Base-by-base conservation (phyloP, 768 basidiomycete genomes). In the Rhizopogon rudus region DNA sequence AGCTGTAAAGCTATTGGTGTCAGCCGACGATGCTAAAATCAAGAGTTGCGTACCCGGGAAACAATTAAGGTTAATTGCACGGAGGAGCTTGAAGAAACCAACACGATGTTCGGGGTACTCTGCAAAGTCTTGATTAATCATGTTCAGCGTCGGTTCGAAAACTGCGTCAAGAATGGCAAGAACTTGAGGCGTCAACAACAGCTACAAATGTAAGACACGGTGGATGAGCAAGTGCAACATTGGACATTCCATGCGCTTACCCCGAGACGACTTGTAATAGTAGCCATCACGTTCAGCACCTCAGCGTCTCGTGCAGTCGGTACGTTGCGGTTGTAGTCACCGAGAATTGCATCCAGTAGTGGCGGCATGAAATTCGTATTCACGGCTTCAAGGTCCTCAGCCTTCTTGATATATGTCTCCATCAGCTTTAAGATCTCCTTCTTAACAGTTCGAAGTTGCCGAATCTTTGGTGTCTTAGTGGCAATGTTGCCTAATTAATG, bases 71-170 rank as follows among this genome's bases (percentile, higher is more conserved):
- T 98, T 94, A 70, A 97, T 95, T 3, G 92, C 87, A 55, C 94
- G 86, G 44, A 99, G 78, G 56, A 99, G 80, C 71, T 91, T 94
- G 81, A 93, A 99, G 82, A 99, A 96, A 53, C 94, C 96, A 40
- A 88, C 86, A 56, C 97, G 91, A 68, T 98, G 96, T 68, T 99
- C 97, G 8, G 97, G 97, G 75, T 82, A 99, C 72, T 98, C 97
- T n/a, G 95, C 77, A 62, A 98, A 96, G 76, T 99, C 96, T 79
- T 97, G 92, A 71, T 98, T 98, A 70, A 99, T 99, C 97, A 98
- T 99, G 63, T 86, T 88, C 56, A 99, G 75, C 4, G 97, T 99
- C 43, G 92, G 91, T 71, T 98, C 95, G 67, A 99, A 98, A 46
- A 98, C 92, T 9, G 96, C 94, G 64, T 98, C 96, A 49, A 99